Percentiles rank a stretch among this genome's conserved stretches.
Conservation (phyloP, 2,329 filamentous ascomycete genomes). For the Trichoderma guizhouense region DNA sequence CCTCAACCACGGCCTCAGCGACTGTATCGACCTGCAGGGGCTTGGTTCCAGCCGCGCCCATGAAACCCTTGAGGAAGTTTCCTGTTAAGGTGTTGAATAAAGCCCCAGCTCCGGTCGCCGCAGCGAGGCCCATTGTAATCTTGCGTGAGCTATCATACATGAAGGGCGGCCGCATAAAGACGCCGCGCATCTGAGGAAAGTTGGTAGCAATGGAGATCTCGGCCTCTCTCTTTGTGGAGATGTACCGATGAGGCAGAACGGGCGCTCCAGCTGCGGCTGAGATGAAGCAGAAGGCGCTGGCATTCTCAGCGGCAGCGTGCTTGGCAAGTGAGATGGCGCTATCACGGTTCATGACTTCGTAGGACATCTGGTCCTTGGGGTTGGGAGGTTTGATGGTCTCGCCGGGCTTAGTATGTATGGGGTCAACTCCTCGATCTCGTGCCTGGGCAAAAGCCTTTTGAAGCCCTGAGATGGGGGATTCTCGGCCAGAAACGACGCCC, state of each 20-base stretch:
- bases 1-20: constrained; percentile 85
- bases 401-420: constrained; percentile 59
- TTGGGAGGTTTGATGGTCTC: constrained; percentile 63
- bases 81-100: constrained; percentile 75
- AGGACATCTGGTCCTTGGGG: constrained; percentile 75
- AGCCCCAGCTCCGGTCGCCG: constrained; percentile 68
- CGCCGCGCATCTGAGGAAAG: constrained; percentile 70
- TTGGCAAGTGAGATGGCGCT: constrained; percentile 78
- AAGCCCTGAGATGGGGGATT: constrained; percentile 76
- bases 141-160: constrained; percentile 81
- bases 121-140: constrained; percentile 82
- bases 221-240: constrained; percentile 87
- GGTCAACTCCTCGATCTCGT: constrained; percentile 64
- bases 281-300: constrained; percentile 76
- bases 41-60: constrained; percentile 81
- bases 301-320: constrained; percentile 64
- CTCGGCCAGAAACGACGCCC: constrained; percentile 76
- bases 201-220: constrained; percentile 70
- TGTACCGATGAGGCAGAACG: constrained; percentile 79
- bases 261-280: constrained; percentile 85
- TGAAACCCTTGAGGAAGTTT: constrained; percentile 68
- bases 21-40: constrained; percentile 84
- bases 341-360: constrained; percentile 97
- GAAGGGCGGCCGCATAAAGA: constrained; percentile 84
- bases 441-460: constrained; percentile 71